Evolutionary conservation across 805 yeast species (phyloP).

Genomic region (Ogataea nakhonphanomensis): DNA sequence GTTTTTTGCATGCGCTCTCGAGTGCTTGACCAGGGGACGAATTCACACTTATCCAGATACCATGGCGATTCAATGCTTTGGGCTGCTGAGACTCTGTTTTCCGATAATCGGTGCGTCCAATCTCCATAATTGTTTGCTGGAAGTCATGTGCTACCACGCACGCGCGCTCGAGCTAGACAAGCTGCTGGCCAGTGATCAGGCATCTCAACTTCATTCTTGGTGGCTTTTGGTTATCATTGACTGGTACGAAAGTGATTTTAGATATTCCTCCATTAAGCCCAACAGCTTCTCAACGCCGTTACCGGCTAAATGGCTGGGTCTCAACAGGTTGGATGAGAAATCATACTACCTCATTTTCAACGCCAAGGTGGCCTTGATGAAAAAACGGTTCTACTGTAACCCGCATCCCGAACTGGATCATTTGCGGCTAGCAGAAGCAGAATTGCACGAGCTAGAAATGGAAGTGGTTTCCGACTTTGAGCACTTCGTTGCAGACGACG

Average conservation of each 20-base stretch:
- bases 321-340: neutral
- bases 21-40: conserved; percentile 30
- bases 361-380: neutral
- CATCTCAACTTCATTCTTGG: conserved; percentile 16
- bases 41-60: conserved; percentile 26
- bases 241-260: conserved; percentile 28
- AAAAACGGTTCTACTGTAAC: neutral
- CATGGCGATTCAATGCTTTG: conserved; percentile 23
- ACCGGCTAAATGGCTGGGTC: neutral
- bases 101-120: conserved; percentile 26
- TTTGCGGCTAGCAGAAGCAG: neutral
- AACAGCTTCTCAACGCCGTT: conserved; percentile 14
- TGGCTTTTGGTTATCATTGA: conserved; percentile 28
- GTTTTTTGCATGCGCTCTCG: conserved; percentile 27
- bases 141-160: conserved; percentile 18
- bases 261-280: conserved; percentile 14
- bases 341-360: neutral
- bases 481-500: conserved; percentile 4
- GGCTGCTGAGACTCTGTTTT: conserved; percentile 23
- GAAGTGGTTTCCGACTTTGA: neutral
- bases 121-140: conserved; percentile 19
- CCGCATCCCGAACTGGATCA: neutral
- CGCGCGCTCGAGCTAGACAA: conserved; percentile 21
- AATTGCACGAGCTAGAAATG: conserved; percentile 1
- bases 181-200: conserved; percentile 8